A percentile compares a stretch with the other conserved stretches of the same genome.
Evolutionary conservation across 2,329 filamentous ascomycete genomes (phyloP).

Genomic region (Pseudocercospora fijiensis): DNA sequence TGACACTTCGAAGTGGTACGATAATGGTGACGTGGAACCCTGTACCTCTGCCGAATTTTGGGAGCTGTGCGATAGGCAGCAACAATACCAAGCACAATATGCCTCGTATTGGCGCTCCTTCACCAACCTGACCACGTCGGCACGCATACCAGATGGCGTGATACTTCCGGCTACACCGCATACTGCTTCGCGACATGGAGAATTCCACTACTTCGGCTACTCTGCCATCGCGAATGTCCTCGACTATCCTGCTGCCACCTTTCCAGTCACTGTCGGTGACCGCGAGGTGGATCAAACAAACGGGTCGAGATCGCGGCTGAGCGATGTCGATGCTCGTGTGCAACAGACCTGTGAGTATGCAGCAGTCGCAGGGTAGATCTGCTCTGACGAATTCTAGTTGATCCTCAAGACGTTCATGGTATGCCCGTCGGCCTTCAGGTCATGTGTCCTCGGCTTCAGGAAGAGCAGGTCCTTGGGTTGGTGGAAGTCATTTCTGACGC

Average conservation of each 20-base stretch:
- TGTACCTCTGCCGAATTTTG: slow-evolving; percentile 24
- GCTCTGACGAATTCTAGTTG: slow-evolving; percentile 18
- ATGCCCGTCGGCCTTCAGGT: slow-evolving; percentile 33
- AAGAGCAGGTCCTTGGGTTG: slow-evolving; percentile 30
- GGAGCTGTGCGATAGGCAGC: slow-evolving; percentile 20
- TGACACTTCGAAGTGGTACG: slow-evolving; percentile 13
- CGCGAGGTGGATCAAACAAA: neutral
- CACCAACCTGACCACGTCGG: slow-evolving; percentile 13
- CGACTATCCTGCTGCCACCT: slow-evolving; percentile 16
- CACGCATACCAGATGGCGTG: slow-evolving; percentile 24
- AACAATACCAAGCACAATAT: slow-evolving; percentile 23
- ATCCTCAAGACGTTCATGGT: slow-evolving; percentile 16
- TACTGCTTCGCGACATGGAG: slow-evolving; percentile 16
- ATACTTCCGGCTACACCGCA: slow-evolving; percentile 25
- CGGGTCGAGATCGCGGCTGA: neutral
- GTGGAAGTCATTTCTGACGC: slow-evolving; percentile 18
- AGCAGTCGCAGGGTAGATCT: neutral
- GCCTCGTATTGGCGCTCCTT: slow-evolving; percentile 23
- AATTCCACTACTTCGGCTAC: slow-evolving; percentile 24
- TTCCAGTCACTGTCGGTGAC: slow-evolving; percentile 18
- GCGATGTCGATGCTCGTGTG: slow-evolving; percentile 17
- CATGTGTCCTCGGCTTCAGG: slow-evolving; percentile 28
- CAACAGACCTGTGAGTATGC: slow-evolving; percentile 18
- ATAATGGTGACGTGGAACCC: slow-evolving; percentile 11
- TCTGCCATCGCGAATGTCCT: slow-evolving; percentile 22